phyloP scores from a whole-genome alignment of 768 basidiomycete genomes.

The Strobilomyces confusus region DNA sequence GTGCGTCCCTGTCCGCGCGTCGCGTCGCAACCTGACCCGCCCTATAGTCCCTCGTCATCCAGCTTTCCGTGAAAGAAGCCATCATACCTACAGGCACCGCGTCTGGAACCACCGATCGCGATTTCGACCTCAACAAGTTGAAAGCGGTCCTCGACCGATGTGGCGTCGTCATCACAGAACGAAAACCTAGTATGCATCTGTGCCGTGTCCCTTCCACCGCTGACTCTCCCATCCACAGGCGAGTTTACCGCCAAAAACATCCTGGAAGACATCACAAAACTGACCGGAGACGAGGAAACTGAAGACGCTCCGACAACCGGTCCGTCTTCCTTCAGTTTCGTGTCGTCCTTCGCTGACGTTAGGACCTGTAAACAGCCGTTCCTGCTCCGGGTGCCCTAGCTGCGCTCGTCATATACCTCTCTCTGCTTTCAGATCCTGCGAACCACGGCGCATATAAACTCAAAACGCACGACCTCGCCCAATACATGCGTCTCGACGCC shows the following conservation, averaged over 20 bases:
- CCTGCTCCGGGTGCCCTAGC: slow-evolving; percentile 75
- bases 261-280: slow-evolving; percentile 64
- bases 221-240: slow-evolving; percentile 41
- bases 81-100: slow-evolving; percentile 74
- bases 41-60: slow-evolving; percentile 82
- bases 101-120: slow-evolving; percentile 70
- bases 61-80: slow-evolving; percentile 96
- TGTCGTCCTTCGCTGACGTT: background rate
- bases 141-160: slow-evolving; percentile 86
- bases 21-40: background rate
- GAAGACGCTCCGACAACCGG: slow-evolving; percentile 18
- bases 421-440: slow-evolving; percentile 68
- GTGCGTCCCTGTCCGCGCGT: slow-evolving; percentile 37
- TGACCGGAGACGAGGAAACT: slow-evolving; percentile 30
- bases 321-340: background rate
- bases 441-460: slow-evolving; percentile 81
- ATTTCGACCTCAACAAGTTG: slow-evolving; percentile 85
- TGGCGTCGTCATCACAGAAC: slow-evolving; percentile 84
- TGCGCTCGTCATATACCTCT: slow-evolving; percentile 79
- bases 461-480: slow-evolving; percentile 83
- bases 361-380: slow-evolving; percentile 45
- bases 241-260: slow-evolving; percentile 83
- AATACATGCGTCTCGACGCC: slow-evolving; percentile 95
- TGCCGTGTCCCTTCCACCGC: background rate
- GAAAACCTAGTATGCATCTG: slow-evolving; percentile 67